These are phyloP conservation scores for Skeletonema potamos DNA, from an alignment of 108 stramenopile genomes.

Conservation along the genomic window DNA sequence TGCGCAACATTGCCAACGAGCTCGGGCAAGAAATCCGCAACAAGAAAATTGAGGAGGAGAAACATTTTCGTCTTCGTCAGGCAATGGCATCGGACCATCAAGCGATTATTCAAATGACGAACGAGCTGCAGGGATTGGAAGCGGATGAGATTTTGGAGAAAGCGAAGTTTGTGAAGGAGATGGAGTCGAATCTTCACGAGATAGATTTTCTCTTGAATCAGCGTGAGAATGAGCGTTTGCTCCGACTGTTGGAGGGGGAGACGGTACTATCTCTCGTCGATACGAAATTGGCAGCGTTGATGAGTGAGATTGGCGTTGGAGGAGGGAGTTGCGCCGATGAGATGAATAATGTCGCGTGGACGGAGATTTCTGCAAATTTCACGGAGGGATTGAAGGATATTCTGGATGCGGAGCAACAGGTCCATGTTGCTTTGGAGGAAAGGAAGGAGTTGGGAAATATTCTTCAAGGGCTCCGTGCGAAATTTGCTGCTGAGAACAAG, in stretches of 20 bases:
- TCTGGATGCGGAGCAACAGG: slow-evolving; percentile 17
- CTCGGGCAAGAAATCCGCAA: slow-evolving; percentile 34
- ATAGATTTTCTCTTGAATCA: slow-evolving; percentile 22
- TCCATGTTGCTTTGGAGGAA: background rate
- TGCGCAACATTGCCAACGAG: slow-evolving; percentile 23
- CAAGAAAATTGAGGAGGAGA: slow-evolving; percentile 17
- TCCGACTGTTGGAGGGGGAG: slow-evolving; percentile 23
- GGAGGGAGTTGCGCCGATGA: background rate
- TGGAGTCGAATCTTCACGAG: slow-evolving; percentile 39
- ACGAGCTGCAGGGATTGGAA: slow-evolving; percentile 40
- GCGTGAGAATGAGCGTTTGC: slow-evolving; percentile 17
- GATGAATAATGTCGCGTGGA: slow-evolving; percentile 11
- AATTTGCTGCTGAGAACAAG: slow-evolving; percentile 10
- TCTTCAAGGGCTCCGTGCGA: slow-evolving; percentile 15
- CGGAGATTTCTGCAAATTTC: slow-evolving; percentile 1
- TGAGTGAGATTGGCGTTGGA: background rate
- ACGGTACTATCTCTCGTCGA: slow-evolving; percentile 30
- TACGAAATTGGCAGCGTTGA: slow-evolving; percentile 2
- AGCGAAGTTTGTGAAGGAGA: slow-evolving; percentile 37
- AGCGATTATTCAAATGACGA: slow-evolving; percentile 31
- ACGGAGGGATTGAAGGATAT: slow-evolving; percentile 12
- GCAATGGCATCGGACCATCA: slow-evolving; percentile 26
- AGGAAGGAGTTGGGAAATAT: slow-evolving; percentile 22
- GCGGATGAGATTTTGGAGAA: slow-evolving; percentile 34
- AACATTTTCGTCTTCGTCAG: slow-evolving; percentile 10